Conservation (phyloP, 2,329 filamentous ascomycete species). For the Cladosporium sp. region DNA sequence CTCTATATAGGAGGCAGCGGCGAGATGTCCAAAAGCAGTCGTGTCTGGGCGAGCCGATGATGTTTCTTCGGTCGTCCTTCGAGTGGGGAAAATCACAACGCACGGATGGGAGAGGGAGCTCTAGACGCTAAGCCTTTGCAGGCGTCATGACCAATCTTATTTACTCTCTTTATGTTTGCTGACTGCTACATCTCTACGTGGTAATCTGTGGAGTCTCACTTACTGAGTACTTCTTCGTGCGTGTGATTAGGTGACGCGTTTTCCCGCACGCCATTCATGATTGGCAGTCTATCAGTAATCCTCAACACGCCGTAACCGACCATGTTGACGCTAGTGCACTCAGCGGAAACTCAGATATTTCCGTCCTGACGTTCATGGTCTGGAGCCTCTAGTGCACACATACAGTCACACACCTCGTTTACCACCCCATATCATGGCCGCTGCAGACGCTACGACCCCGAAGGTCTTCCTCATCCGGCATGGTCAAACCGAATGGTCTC, state of each 20-base stretch:
- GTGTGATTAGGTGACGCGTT: no score
- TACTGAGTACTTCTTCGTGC: no score
- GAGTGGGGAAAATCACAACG: slow-evolving; percentile 12
- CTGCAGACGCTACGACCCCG: slow-evolving; percentile 49
- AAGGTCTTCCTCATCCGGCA: slow-evolving; percentile 80
- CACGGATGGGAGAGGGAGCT: slow-evolving; percentile 2
- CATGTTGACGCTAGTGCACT: neutral
- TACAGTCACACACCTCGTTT: neutral
- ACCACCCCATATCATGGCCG: slow-evolving; percentile 25
- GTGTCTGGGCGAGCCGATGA: slow-evolving; percentile 4
- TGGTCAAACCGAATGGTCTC: slow-evolving; percentile 93
- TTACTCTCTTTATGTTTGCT: neutral
- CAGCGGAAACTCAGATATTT: slow-evolving; percentile 9
- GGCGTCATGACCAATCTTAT: slow-evolving; percentile 7
- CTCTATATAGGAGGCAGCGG: slow-evolving; percentile 1
- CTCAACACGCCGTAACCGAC: neutral
- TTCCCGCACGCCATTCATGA: no score
- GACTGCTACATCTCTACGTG: no score
- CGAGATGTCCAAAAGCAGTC: slow-evolving; percentile 8
- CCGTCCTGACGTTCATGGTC: slow-evolving; percentile 3
- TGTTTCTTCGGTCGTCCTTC: neutral
- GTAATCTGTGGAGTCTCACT: no score
- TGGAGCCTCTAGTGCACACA: neutral
- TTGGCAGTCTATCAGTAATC: no score
- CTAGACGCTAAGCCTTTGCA: neutral